Conservation (phyloP, 2,329 filamentous ascomycete species). For the Orbilia blumenaviensis region DNA sequence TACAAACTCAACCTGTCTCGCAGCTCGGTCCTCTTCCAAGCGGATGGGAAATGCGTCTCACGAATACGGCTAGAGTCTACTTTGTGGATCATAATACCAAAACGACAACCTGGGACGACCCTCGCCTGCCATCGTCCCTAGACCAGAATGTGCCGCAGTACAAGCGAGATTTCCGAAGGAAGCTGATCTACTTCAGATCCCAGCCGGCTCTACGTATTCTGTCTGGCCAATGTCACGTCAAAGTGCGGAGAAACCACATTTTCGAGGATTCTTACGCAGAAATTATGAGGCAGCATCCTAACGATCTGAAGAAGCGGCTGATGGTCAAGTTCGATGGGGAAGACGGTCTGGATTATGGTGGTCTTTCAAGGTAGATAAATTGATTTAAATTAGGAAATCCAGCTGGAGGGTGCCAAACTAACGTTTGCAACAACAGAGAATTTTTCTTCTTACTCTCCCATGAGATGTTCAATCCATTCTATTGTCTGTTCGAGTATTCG, state of each 20-base stretch:
- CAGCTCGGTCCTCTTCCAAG: conserved; percentile 94
- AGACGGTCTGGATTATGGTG: conserved; percentile 96
- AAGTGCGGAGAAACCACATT: conserved; percentile 93
- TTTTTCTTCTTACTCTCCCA: conserved; percentile 99
- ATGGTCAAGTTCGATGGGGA: conserved; percentile 99
- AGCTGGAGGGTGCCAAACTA: not conserved
- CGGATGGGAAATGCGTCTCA: conserved; percentile 99
- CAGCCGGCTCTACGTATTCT: conserved; percentile 95
- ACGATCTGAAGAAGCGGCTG: conserved; percentile 94
- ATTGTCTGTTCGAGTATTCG: conserved; percentile 98
- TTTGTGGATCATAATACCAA: conserved; percentile 99
- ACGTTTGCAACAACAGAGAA: conserved; percentile 68
- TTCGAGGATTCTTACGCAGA: conserved; percentile 99
- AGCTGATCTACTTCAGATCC: conserved; percentile 98
- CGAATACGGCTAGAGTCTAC: conserved; percentile 96
- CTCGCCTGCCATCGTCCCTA: conserved; percentile 89
- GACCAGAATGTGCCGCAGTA: conserved; percentile 99
- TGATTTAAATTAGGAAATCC: not conserved
- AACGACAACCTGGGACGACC: conserved; percentile 99
- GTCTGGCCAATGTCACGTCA: conserved; percentile 96
- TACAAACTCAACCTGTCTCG: conserved; percentile 96
- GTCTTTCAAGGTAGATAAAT: conserved; percentile 75
- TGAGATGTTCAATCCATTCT: conserved; percentile 99
- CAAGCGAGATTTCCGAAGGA: conserved; percentile 97
- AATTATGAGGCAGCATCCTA: conserved; percentile 94